Conservation (phyloP, 306 rosid species). For the Lupinus albus region DNA sequence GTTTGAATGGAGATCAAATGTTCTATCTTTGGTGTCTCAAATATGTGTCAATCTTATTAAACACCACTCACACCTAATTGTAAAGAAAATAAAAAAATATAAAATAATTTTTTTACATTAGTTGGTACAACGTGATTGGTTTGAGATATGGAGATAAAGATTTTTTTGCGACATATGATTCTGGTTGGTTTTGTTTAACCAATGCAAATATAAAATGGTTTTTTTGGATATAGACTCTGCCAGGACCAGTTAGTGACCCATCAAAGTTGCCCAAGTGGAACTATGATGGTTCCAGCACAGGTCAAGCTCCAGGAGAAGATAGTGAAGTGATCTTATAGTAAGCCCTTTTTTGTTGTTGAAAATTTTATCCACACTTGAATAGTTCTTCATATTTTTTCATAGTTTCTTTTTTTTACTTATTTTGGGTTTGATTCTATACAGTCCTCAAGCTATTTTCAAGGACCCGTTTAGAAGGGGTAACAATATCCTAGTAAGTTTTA, state of each 20-base stretch:
- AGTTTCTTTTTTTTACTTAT: background rate
- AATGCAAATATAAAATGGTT: constrained; percentile 11
- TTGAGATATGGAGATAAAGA: no score
- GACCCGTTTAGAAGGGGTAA: constrained; percentile 90
- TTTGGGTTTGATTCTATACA: constrained; percentile 36
- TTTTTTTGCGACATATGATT: no score
- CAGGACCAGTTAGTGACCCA: constrained; percentile 73
- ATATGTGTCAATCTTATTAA: no score
- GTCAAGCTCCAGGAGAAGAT: constrained; percentile 88
- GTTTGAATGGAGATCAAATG: no score
- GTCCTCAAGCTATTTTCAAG: constrained; percentile 90
- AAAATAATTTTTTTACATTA: no score
- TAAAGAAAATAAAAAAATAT: no score
- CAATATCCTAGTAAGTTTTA: constrained; percentile 59
- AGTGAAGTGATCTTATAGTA: constrained; percentile 93
- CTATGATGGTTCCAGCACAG: constrained; percentile 92
- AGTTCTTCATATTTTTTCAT: background rate
- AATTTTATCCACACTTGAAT: no score
- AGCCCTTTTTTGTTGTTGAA: constrained; percentile 5
- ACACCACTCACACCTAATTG: no score
- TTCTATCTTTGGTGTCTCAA: no score
- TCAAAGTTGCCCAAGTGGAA: constrained; percentile 88
- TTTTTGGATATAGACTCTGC: constrained; percentile 60
- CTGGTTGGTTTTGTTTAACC: no score
- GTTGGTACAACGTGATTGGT: no score